These are phyloP conservation scores for Penicillium simplicissimum DNA, from an alignment of 495 filamentous ascomycete genomes.

Conservation along the genomic window DNA sequence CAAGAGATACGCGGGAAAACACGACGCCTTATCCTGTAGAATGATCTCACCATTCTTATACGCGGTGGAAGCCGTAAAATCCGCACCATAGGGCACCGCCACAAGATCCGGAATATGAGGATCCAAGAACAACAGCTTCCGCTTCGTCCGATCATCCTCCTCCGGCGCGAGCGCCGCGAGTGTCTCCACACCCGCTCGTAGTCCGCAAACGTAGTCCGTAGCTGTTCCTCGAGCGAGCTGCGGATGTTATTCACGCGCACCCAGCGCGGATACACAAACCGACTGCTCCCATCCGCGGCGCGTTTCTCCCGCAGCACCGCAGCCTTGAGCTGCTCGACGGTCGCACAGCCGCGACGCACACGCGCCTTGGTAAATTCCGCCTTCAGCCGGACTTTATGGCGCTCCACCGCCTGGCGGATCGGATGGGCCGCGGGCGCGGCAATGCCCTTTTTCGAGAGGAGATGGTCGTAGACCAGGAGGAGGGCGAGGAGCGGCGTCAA, in stretches of 20 bases:
- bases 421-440: constrained; percentile 75
- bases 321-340: constrained; percentile 61
- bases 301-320: constrained; percentile 48
- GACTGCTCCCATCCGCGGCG: constrained; percentile 20
- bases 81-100: constrained; percentile 66
- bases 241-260: constrained; percentile 82
- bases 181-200: constrained; percentile 51
- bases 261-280: constrained; percentile 72
- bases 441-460: constrained; percentile 79
- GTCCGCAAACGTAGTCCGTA: constrained; percentile 64
- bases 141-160: constrained; percentile 24
- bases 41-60: constrained; percentile 79
- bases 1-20: constrained; percentile 83
- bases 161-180: constrained; percentile 43
- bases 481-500: constrained; percentile 78
- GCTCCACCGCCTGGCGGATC: constrained; percentile 68
- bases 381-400: constrained; percentile 76
- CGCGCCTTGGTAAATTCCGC: constrained; percentile 82
- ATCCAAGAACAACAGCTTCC: constrained; percentile 60
- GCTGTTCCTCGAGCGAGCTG: constrained; percentile 65
- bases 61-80: constrained; percentile 67
- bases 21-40: constrained; percentile 94
- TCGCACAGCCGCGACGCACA: constrained; percentile 65
- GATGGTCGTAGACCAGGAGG: constrained; percentile 81
- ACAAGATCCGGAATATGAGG: constrained; percentile 78